A percentile compares a stretch with the other conserved stretches of the same genome.
These are phyloP conservation scores for Xerocomus potaroensis DNA, from an alignment of 768 basidiomycete genomes.

Conservation along the genomic window DNA sequence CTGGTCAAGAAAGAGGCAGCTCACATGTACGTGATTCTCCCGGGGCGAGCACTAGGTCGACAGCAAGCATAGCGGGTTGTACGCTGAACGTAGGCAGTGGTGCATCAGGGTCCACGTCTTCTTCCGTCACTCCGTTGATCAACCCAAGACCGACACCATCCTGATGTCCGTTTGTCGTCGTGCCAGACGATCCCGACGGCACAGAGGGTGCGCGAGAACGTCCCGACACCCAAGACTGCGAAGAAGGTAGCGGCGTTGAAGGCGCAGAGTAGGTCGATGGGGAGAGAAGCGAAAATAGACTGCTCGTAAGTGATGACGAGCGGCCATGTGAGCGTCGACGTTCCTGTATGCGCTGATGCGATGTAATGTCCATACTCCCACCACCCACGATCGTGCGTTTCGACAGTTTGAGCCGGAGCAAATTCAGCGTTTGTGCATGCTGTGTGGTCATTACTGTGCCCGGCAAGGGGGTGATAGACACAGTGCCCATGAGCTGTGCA, in stretches of 20 bases:
- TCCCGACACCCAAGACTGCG: conserved; percentile 22
- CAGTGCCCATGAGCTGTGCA: conserved; percentile 69
- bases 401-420: conserved; percentile 47
- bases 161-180: conserved; percentile 3
- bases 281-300: conserved; percentile 46
- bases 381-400: conserved; percentile 48
- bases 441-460: conserved; percentile 39
- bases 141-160: conserved; percentile 33
- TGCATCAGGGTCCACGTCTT: conserved; percentile 54
- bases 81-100: conserved; percentile 84
- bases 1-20: not conserved
- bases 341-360: conserved; percentile 25
- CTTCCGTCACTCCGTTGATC: conserved; percentile 27
- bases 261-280: conserved; percentile 32
- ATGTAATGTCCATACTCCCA: conserved; percentile 76
- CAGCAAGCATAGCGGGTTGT: conserved; percentile 82
- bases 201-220: conserved; percentile 23
- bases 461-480: conserved; percentile 51
- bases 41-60: conserved; percentile 78
- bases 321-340: conserved; percentile 41
- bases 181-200: conserved; percentile 20
- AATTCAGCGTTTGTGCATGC: conserved; percentile 41
- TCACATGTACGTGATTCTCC: conserved; percentile 82
- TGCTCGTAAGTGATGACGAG: conserved; percentile 48
- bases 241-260: conserved; percentile 18